Conservation (phyloP, 2,329 filamentous ascomycete genomes). For the Xylaria sp. region DNA sequence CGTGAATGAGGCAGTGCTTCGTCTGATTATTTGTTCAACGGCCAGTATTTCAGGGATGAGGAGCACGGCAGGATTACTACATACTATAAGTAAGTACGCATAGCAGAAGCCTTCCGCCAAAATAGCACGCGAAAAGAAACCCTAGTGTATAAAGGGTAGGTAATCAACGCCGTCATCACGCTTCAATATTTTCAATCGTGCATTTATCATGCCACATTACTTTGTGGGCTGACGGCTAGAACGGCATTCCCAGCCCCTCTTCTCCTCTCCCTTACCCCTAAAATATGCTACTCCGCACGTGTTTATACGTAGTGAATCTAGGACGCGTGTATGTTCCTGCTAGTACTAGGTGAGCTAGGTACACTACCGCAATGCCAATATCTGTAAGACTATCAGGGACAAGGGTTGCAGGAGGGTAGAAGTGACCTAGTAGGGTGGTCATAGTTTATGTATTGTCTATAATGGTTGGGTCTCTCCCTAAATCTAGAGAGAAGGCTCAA, state of each 20-base stretch:
- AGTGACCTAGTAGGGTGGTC: no score
- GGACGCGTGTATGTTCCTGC: no score
- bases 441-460: no score
- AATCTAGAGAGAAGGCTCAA: no score
- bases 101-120: not conserved
- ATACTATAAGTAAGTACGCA: not conserved
- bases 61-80: not conserved
- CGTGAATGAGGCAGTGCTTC: constrained; percentile 13
- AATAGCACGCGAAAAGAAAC: not conserved
- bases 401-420: no score
- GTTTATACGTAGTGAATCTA: no score
- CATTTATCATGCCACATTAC: constrained; percentile 10
- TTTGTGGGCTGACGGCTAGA: constrained; percentile 18
- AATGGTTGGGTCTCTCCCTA: no score
- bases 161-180: constrained; percentile 11
- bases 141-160: constrained; percentile 2
- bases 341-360: no score
- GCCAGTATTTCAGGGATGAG: not conserved
- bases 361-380: constrained; percentile 33
- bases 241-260: no score
- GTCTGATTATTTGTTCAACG: not conserved
- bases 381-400: no score
- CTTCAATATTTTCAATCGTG: constrained; percentile 16
- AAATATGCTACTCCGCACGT: no score
- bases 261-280: no score